Evolutionary conservation across 129 eudicot species (phyloP).

Genomic region (Tagetes patula): DNA sequence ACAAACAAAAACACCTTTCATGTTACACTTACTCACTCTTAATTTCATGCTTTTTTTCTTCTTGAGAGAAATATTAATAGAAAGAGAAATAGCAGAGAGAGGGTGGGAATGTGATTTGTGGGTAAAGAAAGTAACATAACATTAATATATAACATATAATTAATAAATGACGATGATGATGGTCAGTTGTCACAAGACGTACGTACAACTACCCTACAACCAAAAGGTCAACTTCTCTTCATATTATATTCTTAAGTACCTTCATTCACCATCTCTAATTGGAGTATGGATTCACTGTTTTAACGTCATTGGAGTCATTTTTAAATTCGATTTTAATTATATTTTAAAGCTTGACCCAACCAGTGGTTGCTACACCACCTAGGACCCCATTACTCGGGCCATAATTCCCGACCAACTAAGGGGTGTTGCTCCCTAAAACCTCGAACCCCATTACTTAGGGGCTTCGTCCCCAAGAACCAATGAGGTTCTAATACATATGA

Average conservation of each 20-base stretch:
- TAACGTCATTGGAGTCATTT: too few species aligned
- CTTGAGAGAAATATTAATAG: background rate
- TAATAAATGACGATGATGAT: background rate
- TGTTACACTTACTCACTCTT: background rate
- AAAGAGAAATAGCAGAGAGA: background rate
- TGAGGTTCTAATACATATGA: too few species aligned
- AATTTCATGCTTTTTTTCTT: background rate
- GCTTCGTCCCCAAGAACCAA: too few species aligned
- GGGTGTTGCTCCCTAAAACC: too few species aligned
- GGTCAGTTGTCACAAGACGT: slow-evolving; percentile 9
- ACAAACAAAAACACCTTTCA: slow-evolving; percentile 31
- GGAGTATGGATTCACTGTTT: too few species aligned
- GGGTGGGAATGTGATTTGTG: slow-evolving; percentile 25
- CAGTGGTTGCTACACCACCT: too few species aligned
- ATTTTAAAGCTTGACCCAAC: too few species aligned
- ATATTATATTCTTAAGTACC: background rate
- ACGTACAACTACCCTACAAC: slow-evolving; percentile 21
- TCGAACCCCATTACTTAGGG: too few species aligned
- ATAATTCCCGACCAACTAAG: too few species aligned
- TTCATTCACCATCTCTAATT: too few species aligned
- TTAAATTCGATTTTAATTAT: too few species aligned
- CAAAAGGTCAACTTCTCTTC: slow-evolving; percentile 29
- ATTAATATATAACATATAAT: background rate
- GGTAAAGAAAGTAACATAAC: background rate
- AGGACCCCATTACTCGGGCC: too few species aligned